Evolutionary conservation across 1,139 yeast species (phyloP).

Genomic region (Candida sanyaensis): DNA sequence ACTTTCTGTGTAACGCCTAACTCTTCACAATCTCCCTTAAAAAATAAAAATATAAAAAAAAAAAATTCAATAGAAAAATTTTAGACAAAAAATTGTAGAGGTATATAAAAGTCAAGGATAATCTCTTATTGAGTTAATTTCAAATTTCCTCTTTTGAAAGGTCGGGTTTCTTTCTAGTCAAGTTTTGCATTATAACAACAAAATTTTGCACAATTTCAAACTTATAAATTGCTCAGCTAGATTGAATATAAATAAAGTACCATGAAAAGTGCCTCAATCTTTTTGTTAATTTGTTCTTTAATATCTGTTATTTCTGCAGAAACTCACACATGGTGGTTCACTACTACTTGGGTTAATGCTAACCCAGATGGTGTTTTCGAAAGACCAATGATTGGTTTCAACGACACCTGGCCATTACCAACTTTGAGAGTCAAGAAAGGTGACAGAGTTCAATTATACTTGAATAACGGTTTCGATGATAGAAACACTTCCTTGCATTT

Average conservation of each 20-base stretch:
- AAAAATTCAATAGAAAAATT: background rate
- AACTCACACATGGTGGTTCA: slow-evolving; percentile 54
- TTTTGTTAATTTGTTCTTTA: slow-evolving; percentile 5
- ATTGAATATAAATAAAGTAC: background rate
- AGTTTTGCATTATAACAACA: background rate
- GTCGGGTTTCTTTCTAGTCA: slow-evolving; percentile 9
- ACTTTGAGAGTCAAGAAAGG: slow-evolving; percentile 62
- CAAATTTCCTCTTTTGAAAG: slow-evolving; percentile 1
- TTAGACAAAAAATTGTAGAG: background rate
- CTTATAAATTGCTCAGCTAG: background rate
- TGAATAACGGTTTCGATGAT: slow-evolving; percentile 58
- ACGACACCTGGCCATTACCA: slow-evolving; percentile 76
- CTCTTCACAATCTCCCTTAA: background rate
- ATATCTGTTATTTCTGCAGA: slow-evolving; percentile 28
- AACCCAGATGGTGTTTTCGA: slow-evolving; percentile 64
- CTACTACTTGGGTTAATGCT: slow-evolving; percentile 55
- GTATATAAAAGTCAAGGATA: background rate
- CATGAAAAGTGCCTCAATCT: slow-evolving; percentile 8
- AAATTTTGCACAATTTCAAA: background rate
- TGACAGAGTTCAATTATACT: slow-evolving; percentile 59
- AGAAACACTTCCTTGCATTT: slow-evolving; percentile 67
- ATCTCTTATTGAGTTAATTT: slow-evolving; percentile 3
- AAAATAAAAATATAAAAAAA: background rate
- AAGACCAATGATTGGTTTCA: slow-evolving; percentile 62
- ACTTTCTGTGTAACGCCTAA: background rate